A percentile compares a stretch with the other conserved stretches of the same genome.
Evolutionary conservation across 2,329 filamentous ascomycete species (phyloP).

Genomic region (Diaporthe amygdali): DNA sequence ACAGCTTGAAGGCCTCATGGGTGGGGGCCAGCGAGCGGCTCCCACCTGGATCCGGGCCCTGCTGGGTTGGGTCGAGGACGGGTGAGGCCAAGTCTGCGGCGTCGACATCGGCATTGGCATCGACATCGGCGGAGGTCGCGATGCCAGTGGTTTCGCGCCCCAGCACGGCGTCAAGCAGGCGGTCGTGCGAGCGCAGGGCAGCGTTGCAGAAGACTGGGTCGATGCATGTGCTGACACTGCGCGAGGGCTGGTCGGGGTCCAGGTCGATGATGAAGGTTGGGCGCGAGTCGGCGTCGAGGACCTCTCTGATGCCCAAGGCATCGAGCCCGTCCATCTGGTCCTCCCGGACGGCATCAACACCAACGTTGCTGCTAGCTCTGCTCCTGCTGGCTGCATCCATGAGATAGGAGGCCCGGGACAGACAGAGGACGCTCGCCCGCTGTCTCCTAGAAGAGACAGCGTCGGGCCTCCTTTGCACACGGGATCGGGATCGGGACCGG

Average conservation of each 20-base stretch:
- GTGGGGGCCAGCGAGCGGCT: constrained; percentile 13
- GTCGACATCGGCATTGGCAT: neutral
- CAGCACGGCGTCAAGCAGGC: constrained; percentile 36
- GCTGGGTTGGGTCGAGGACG: neutral
- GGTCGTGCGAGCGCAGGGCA: constrained; percentile 40
- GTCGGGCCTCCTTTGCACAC: neutral
- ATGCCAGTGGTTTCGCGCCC: neutral
- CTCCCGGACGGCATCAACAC: constrained; percentile 18
- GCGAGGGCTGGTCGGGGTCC: constrained; percentile 38
- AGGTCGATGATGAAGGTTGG: constrained; percentile 45
- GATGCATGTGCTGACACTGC: constrained; percentile 29
- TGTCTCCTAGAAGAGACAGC: constrained; percentile 19
- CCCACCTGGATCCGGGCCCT: constrained; percentile 1
- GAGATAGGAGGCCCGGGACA: neutral
- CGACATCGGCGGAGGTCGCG: too few species aligned
- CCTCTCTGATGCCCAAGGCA: constrained; percentile 32
- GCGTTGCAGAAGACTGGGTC: constrained; percentile 42
- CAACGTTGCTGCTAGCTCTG: neutral
- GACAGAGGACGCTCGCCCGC: neutral
- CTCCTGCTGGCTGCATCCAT: constrained; percentile 9
- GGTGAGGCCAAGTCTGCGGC: neutral
- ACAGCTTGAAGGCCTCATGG: constrained; percentile 44
- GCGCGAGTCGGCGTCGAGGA: constrained; percentile 42
- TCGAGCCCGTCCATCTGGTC: constrained; percentile 29
- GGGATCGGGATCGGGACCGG: neutral